Base-by-base conservation (phyloP, 2,329 filamentous ascomycete genomes). In the Colletotrichum sp. region DNA sequence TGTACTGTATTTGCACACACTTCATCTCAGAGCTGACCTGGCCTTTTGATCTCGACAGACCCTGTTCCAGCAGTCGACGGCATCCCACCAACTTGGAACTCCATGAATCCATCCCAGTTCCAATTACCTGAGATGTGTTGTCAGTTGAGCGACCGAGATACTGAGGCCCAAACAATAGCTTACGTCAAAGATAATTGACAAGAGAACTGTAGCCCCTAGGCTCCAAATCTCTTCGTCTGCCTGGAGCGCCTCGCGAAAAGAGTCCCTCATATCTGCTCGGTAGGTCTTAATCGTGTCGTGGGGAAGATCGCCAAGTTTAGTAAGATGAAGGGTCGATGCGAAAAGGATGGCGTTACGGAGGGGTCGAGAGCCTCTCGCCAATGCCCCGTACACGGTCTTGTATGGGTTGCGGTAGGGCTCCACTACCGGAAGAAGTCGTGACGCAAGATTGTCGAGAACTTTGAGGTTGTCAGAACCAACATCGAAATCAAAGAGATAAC, bases 321-420 rank as follows among this genome's bases (percentile, higher is more conserved):
- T 48, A 0, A 48, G 43, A 21, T 48, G 43, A 21, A 48, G 43
- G 1, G 43, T 34, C 16, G 60, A 63, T 18, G 60, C 60, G 16
- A 63, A 63, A 63, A 63, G 60, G 34, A 63, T 34, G 16, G 60
- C 28, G 60, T 63, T 63, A 12, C 28, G 60, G 28, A 63, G 60
- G 16, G 60, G 60, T 63, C 34, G 60, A 63, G 60, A 63, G 28
- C 21, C 60, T 34, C 34, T 28, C 12, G 60, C 28, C 18, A 63
- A 21, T 9, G 28, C 28, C n/a, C 60, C 60, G 60, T 63, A 63
- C 60, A 63, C 60, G 9, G 34, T 34, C 26, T n/a, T 16, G 60
- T 63, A 63, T 21, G 60, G 60, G 0, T 63, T 63, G 28, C 60
- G 60, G 26, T 63, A 63, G 12, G 60, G 34, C 34, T 63, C 60